Base-by-base conservation (phyloP, 1,139 yeast species). In the Saccharomycopsis crataegensis region DNA sequence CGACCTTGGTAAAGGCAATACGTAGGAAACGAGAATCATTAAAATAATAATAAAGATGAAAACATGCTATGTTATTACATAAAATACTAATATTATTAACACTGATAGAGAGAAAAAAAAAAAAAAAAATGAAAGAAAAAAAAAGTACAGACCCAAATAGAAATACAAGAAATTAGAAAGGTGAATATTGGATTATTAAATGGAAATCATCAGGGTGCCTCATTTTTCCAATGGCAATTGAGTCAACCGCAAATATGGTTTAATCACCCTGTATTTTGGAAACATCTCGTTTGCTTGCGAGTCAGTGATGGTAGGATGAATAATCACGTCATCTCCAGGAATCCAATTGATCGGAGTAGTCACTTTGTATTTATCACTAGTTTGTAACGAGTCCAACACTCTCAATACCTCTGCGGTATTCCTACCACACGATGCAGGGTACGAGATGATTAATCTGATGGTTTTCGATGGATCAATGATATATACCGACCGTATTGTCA, bases 341-440 rank as follows among this genome's bases (percentile, higher is more conserved):
- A 80, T 77, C 95, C 95, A 87, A 75, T 87, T 86, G 66, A 87
- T 82, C 58, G 96, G 95, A 53, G 94, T 86, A 59, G 90, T 84
- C 62, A 86, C 72, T 63, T 85, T 78, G 72, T 82, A 67, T 67
- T 76, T 76, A 70, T 86, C 94, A 63, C 86, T 83, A 55, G 79
- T 74, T 73, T 86, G 94, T 63, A 87, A 77, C 50, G 93, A 83
- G 70, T 87, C 95, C 59, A 86, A 74, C 50, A 83, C 89, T 69
- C 96, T 78, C 65, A 86, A 77, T 42, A 86, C 86, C 71, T 86
- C 96, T 59, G 94, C 93, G 49, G 94, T 83, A 79, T 86, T 86
- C 73, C 96, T 79, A 63, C 96, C 95, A 49, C 89, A 82, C 40
- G 91, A 83, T 55, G 94, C 90, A 51, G 95, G 96, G 73, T 87